These are phyloP conservation scores for Rickenella mellea DNA, from an alignment of 768 basidiomycete genomes.

Conservation along the genomic window DNA sequence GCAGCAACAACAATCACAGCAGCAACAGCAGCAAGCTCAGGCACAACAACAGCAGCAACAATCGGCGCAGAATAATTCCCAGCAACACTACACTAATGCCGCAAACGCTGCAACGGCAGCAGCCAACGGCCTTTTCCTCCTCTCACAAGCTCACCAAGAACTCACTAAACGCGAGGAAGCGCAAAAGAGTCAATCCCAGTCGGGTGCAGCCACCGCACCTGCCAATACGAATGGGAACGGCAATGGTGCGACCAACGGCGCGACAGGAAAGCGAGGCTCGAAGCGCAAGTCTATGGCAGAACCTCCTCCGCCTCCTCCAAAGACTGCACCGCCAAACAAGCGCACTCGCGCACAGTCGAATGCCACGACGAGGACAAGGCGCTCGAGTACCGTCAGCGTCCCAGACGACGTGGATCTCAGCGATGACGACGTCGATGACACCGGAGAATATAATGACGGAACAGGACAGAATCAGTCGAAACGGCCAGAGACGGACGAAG, in stretches of 20 bases:
- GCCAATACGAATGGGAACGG: conserved; percentile 1
- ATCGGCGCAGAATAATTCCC: conserved; percentile 5
- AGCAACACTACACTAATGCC: conserved; percentile 28
- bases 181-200: conserved; percentile 40
- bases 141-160: conserved; percentile 94
- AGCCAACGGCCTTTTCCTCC: conserved; percentile 87
- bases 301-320: background rate
- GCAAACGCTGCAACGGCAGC: conserved; percentile 58
- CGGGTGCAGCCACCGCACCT: conserved; percentile 7
- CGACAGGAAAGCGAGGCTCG: conserved; percentile 49
- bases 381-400: conserved; percentile 16
- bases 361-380: conserved; percentile 5
- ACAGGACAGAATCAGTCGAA: conserved; percentile 30
- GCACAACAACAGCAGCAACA: conserved; percentile 3
- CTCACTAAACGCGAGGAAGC: conserved; percentile 91
- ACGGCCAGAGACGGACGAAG: conserved; percentile 95
- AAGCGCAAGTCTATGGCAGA: conserved; percentile 47
- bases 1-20: conserved; percentile 7
- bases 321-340: background rate
- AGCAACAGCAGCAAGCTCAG: conserved; percentile 11
- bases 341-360: background rate
- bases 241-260: conserved; percentile 13
- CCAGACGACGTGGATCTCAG: conserved; percentile 23
- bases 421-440: conserved; percentile 24
- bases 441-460: conserved; percentile 13